phyloP scores from a whole-genome alignment of 2,329 filamentous ascomycete species.

The Westerdykella aurantiaca region DNA sequence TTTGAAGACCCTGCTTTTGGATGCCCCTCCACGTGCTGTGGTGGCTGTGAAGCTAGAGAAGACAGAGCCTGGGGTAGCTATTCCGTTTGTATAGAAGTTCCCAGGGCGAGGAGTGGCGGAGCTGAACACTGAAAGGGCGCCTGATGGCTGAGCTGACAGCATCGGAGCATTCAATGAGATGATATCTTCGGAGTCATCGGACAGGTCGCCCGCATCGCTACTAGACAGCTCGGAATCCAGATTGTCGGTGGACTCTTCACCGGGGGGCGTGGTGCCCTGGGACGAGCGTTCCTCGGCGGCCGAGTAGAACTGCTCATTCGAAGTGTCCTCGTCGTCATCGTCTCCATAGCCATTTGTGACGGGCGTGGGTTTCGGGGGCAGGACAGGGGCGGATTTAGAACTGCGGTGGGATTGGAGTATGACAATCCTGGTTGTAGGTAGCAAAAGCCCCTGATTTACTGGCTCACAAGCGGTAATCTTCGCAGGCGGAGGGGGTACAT shows the following conservation, averaged over 20 bases:
- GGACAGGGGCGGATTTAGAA: constrained; percentile 47
- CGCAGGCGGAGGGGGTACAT: constrained; percentile 75
- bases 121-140: constrained; percentile 72
- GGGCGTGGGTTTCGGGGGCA: constrained; percentile 39
- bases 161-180: constrained; percentile 80
- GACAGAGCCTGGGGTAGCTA: constrained; percentile 78
- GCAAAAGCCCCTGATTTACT: constrained; percentile 77
- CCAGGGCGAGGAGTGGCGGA: constrained; percentile 74
- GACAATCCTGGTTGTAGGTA: constrained; percentile 75
- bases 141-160: constrained; percentile 69
- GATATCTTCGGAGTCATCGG: constrained; percentile 90
- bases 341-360: constrained; percentile 56
- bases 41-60: constrained; percentile 83
- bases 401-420: constrained; percentile 57
- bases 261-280: constrained; percentile 35
- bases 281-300: constrained; percentile 67
- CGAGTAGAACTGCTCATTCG: constrained; percentile 88
- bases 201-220: constrained; percentile 67
- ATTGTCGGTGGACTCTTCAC: constrained; percentile 40
- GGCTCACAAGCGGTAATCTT: constrained; percentile 92
- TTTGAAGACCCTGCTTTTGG: constrained; percentile 75
- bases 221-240: constrained; percentile 56
- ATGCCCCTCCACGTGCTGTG: constrained; percentile 65
- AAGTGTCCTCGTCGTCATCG: constrained; percentile 74
- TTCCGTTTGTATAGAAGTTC: constrained; percentile 65